phyloP scores from a whole-genome alignment of 139 green algal species.

The Tetratostichococcus sp. region DNA sequence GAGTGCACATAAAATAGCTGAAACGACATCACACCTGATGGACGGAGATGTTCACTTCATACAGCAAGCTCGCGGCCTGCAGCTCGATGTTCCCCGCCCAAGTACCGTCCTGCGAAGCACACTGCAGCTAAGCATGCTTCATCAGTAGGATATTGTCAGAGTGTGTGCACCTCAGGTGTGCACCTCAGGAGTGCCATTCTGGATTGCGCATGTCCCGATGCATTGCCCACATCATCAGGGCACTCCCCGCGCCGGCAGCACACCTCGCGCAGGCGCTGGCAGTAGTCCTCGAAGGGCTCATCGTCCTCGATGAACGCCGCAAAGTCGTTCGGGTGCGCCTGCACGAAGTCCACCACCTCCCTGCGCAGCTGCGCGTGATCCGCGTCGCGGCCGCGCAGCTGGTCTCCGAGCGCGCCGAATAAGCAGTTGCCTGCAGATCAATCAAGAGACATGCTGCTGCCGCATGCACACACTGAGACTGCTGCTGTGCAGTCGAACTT shows the following conservation, averaged over 20 bases:
- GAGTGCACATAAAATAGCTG: no score
- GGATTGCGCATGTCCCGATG: no score
- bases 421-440: slow-evolving; percentile 67
- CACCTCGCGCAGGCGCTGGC: slow-evolving; percentile 49
- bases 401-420: slow-evolving; percentile 62
- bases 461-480: no score
- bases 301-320: slow-evolving; percentile 68
- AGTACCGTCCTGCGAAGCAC: slow-evolving; percentile 29
- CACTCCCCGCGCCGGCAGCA: not conserved
- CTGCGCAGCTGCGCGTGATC: slow-evolving; percentile 32
- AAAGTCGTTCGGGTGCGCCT: slow-evolving; percentile 21
- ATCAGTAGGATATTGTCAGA: no score
- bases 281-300: slow-evolving; percentile 44
- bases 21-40: slow-evolving; percentile 18
- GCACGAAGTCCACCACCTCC: slow-evolving; percentile 39
- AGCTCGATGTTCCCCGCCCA: slow-evolving; percentile 68
- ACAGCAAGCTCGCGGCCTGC: slow-evolving; percentile 36
- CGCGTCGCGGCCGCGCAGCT: slow-evolving; percentile 45
- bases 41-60: slow-evolving; percentile 49
- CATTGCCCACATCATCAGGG: no score
- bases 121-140: no score
- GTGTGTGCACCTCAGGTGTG: no score
- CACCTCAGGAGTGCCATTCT: no score
- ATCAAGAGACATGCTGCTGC: no score
- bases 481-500: no score